phyloP scores from a whole-genome alignment of 345 rosid species.

The Populus simonii region DNA sequence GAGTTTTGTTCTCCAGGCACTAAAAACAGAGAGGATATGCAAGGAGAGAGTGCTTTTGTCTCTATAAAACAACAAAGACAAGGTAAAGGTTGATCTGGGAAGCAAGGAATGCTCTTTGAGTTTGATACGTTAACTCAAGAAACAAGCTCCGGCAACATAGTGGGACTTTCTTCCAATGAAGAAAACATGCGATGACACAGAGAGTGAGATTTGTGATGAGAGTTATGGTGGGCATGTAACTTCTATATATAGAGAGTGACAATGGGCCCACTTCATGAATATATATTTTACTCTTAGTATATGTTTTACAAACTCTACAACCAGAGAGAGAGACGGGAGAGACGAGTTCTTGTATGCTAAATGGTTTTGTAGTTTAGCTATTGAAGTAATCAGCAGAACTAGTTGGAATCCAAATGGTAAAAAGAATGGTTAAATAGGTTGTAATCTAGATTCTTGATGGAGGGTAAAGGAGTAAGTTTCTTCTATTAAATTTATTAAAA shows the following conservation, averaged over 20 bases:
- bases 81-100: not conserved
- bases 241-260: not conserved
- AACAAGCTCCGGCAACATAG: not conserved
- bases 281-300: not conserved
- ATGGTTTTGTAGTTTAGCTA: not conserved
- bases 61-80: not conserved
- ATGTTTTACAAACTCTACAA: not conserved
- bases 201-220: not conserved
- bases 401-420: too few relatives aligned
- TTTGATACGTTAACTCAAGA: not conserved
- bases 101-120: too few relatives aligned
- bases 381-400: too few relatives aligned
- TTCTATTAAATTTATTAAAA: too few relatives aligned
- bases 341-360: too few relatives aligned
- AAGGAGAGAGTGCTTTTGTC: not conserved
- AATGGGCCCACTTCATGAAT: not conserved
- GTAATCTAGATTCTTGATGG: not conserved
- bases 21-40: not conserved
- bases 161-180: not conserved
- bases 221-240: not conserved
- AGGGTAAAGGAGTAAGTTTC: not conserved
- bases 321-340: too few relatives aligned
- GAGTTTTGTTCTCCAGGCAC: not conserved
- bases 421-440: too few relatives aligned
- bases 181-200: not conserved